These are phyloP conservation scores for Trichosporon faecale DNA, from an alignment of 1,284 basidiomycete species.

Conservation along the genomic window DNA sequence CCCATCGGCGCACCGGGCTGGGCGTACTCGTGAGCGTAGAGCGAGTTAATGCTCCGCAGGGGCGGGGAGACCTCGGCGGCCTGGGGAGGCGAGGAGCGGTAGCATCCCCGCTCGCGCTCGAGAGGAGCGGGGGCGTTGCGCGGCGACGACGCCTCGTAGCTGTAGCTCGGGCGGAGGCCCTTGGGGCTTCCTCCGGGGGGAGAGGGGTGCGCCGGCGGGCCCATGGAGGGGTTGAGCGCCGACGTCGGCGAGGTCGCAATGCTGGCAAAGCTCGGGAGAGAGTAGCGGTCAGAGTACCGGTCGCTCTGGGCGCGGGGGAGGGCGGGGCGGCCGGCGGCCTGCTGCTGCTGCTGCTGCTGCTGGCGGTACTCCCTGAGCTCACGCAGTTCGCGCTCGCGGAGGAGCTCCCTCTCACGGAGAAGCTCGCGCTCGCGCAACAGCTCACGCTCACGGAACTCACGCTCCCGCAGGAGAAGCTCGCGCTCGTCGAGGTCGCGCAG, in stretches of 20 bases:
- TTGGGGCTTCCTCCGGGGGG: neutral
- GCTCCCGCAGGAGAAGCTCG: conserved; percentile 2
- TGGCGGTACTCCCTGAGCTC: conserved; percentile 14
- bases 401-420: conserved; percentile 20
- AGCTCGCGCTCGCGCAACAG: conserved; percentile 14
- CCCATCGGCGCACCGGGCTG: neutral
- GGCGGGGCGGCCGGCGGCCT: conserved; percentile 9
- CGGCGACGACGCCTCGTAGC: conserved; percentile 14
- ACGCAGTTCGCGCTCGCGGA: conserved; percentile 12
- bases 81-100: conserved; percentile 11
- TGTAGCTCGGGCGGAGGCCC: conserved; percentile 20
- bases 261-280: conserved; percentile 20
- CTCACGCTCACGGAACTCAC: conserved; percentile 10
- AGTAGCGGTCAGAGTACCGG: conserved; percentile 16
- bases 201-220: neutral
- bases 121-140: neutral
- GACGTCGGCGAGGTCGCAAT: conserved; percentile 13
- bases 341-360: neutral
- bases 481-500: conserved; percentile 14
- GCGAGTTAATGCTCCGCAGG: conserved; percentile 14
- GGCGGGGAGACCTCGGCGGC: conserved; percentile 10
- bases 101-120: conserved; percentile 1
- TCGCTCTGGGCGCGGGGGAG: conserved; percentile 23
- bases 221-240: conserved; percentile 20
- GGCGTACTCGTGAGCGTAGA: neutral